phyloP scores from a whole-genome alignment of 192 early-diverging fungal genomes.

The Allomyces macrogynus region DNA sequence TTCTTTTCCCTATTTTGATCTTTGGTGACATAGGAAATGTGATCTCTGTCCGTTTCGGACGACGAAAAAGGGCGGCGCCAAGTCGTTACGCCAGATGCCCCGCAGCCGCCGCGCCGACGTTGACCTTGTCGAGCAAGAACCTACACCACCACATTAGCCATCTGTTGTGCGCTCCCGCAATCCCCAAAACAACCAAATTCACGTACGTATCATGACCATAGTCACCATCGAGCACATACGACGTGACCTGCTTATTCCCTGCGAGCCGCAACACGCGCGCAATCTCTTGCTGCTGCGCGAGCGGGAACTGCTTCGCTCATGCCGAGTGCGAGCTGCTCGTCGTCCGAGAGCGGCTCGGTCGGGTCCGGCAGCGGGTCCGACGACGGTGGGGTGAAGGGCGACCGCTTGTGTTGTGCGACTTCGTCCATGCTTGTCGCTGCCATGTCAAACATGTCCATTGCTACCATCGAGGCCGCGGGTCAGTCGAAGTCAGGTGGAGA shows the following conservation, averaged over 20 bases:
- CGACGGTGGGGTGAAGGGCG: not conserved
- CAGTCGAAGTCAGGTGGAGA: no score
- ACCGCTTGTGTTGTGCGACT: constrained; percentile 5
- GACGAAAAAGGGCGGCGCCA: no score
- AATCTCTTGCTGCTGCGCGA: constrained; percentile 89
- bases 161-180: no score
- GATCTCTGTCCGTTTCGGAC: not conserved
- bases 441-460: constrained; percentile 99
- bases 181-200: no score
- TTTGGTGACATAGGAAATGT: no score
- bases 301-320: constrained; percentile 62
- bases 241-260: constrained; percentile 79
- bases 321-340: constrained; percentile 19
- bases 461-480: not conserved
- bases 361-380: not conserved
- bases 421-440: constrained; percentile 26
- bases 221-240: constrained; percentile 90
- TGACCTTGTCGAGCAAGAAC: constrained; percentile 74
- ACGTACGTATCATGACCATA: constrained; percentile 79
- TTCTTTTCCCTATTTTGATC: no score
- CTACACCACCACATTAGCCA: no score
- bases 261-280: constrained; percentile 61
- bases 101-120: constrained; percentile 84
- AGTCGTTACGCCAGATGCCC: constrained; percentile 68
- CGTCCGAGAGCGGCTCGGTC: not conserved